Conservation (phyloP, 108 stramenopile genomes). For the Cyclostephanos tholiformis region DNA sequence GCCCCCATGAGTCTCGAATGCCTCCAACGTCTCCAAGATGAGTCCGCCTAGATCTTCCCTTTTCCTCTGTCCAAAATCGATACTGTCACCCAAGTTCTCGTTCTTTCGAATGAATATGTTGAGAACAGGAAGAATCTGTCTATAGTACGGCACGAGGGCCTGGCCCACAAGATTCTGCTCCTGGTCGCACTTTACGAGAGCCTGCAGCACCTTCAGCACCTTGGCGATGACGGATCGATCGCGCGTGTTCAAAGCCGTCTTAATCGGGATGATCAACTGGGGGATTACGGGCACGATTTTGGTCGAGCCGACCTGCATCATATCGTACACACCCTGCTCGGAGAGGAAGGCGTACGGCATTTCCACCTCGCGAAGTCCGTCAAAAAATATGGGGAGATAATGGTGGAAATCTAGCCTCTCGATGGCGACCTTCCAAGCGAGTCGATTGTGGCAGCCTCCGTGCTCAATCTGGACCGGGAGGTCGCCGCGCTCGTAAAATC, state of each 20-base stretch:
- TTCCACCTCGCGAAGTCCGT: slow-evolving; percentile 88
- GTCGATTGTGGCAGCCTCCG: slow-evolving; percentile 73
- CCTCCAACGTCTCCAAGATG: slow-evolving; percentile 82
- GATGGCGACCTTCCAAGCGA: slow-evolving; percentile 88
- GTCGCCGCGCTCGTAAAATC: slow-evolving; percentile 88
- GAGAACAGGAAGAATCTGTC: slow-evolving; percentile 87
- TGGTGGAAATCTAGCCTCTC: slow-evolving; percentile 90
- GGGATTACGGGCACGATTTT: slow-evolving; percentile 89
- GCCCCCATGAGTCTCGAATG: slow-evolving; percentile 83
- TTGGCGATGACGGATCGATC: slow-evolving; percentile 83
- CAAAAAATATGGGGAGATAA: slow-evolving; percentile 90
- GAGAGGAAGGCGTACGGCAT: slow-evolving; percentile 88
- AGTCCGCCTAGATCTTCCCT: slow-evolving; percentile 79
- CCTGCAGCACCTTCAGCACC: slow-evolving; percentile 86
- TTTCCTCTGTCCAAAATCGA: slow-evolving; percentile 86
- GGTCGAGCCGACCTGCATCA: slow-evolving; percentile 70
- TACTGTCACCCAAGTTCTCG: slow-evolving; percentile 82
- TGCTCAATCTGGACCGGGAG: slow-evolving; percentile 87
- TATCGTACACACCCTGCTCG: slow-evolving; percentile 89
- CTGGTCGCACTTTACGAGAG: slow-evolving; percentile 82
- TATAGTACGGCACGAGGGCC: slow-evolving; percentile 90
- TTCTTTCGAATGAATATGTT: slow-evolving; percentile 79
- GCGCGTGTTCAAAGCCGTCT: slow-evolving; percentile 88
- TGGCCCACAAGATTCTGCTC: slow-evolving; percentile 82
- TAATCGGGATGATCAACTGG: slow-evolving; percentile 88